phyloP scores from a whole-genome alignment of 2,329 filamentous ascomycete species.

The Incumbomyces lentus region DNA sequence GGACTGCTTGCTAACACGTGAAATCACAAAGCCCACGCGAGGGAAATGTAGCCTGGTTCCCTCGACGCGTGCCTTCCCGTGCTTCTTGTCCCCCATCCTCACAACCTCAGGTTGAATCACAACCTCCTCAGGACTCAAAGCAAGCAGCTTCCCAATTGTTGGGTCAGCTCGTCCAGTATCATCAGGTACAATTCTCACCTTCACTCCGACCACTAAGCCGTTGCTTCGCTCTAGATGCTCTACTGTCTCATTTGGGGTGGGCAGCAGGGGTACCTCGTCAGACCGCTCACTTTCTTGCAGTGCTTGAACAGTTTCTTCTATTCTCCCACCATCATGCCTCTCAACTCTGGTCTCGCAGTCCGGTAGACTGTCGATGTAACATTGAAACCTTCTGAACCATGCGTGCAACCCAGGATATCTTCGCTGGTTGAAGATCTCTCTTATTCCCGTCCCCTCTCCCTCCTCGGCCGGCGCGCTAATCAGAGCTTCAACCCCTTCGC shows the following conservation, averaged over 20 bases:
- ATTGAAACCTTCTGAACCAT: conserved; percentile 14
- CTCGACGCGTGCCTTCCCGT: conserved; percentile 1
- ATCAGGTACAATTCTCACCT: conserved; percentile 16
- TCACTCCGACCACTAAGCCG: conserved; percentile 10
- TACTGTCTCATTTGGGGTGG: conserved; percentile 11
- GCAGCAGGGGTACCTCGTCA: conserved; percentile 19
- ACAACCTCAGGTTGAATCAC: conserved; percentile 11
- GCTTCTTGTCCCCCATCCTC: background rate
- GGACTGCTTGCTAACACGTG: background rate
- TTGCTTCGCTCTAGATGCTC: conserved; percentile 12
- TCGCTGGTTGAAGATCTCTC: conserved; percentile 11
- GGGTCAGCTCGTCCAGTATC: conserved; percentile 17
- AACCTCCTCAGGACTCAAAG: conserved; percentile 15
- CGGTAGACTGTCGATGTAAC: conserved; percentile 11
- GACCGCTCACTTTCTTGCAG: conserved; percentile 32
- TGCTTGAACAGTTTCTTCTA: conserved; percentile 22
- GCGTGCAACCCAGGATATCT: conserved; percentile 13
- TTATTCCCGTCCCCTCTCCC: conserved; percentile 12
- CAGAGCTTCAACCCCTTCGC: conserved; percentile 13
- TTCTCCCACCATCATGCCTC: conserved; percentile 4
- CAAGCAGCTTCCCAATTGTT: conserved; percentile 13
- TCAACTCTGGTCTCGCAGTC: conserved; percentile 13
- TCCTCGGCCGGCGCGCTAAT: conserved; percentile 13
- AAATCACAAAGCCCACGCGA: conserved; percentile 3
- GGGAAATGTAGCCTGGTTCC: conserved; percentile 8